Conservation (phyloP, 345 rosid species). For the Fremontodendron californicum region DNA sequence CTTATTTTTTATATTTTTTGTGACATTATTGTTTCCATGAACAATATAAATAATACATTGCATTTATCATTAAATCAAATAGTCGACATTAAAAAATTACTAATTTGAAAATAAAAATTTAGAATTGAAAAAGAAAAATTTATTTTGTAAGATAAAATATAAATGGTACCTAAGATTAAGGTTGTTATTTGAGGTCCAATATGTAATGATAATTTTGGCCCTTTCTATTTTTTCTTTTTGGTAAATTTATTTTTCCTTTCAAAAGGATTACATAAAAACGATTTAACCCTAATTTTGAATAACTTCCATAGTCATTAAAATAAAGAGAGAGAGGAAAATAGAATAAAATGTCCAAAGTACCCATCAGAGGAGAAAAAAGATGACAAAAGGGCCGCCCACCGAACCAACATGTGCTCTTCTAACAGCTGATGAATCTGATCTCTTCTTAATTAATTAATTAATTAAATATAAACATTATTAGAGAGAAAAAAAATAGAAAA, state of each 20-base stretch:
- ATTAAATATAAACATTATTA: not conserved
- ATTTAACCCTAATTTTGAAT: not conserved
- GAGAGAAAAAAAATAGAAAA: not conserved
- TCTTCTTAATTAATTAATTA: not conserved
- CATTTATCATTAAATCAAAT: too few relatives aligned
- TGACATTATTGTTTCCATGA: too few relatives aligned
- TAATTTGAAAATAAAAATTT: too few relatives aligned
- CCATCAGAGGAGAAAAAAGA: not conserved
- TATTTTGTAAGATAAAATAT: too few relatives aligned
- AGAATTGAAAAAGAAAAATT: too few relatives aligned
- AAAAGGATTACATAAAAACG: not conserved
- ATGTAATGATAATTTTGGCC: too few relatives aligned
- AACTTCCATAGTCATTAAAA: not conserved
- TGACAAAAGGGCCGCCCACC: constrained; percentile 11
- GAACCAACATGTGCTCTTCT: constrained; percentile 16
- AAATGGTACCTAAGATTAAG: too few relatives aligned
- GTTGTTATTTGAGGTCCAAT: not conserved
- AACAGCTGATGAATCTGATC: constrained; percentile 16
- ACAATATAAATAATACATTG: too few relatives aligned
- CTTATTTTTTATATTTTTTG: too few relatives aligned
- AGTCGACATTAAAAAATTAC: too few relatives aligned
- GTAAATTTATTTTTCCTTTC: too few relatives aligned
- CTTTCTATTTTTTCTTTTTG: too few relatives aligned
- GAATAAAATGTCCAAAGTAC: not conserved
- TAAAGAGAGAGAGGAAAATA: not conserved